These are phyloP conservation scores for Solanum tacnaense DNA, from an alignment of 257 asterid genomes.

Conservation along the genomic window DNA sequence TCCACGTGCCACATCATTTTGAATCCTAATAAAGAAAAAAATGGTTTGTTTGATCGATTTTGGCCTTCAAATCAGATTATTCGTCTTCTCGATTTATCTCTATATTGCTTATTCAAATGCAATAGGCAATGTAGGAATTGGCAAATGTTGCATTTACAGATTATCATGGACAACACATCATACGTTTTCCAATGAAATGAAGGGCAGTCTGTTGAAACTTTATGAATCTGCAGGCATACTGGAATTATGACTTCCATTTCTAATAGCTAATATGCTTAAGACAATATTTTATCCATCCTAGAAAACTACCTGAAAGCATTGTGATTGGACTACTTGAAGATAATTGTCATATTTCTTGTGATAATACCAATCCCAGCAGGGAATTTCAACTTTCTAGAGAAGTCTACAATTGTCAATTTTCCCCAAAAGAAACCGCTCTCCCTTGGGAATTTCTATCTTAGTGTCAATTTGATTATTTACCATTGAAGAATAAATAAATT, in stretches of 20 bases:
- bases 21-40: not conserved
- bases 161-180: not conserved
- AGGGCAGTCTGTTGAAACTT: not conserved
- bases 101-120: not conserved
- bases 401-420: not conserved
- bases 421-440: not conserved
- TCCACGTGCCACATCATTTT: not conserved
- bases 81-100: not conserved
- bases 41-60: not conserved
- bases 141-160: not conserved
- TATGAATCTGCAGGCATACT: not conserved
- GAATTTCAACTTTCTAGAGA: not conserved
- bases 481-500: not conserved
- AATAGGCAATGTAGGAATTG: not conserved
- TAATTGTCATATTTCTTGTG: not conserved
- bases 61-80: not conserved
- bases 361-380: not conserved
- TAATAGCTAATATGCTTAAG: not conserved
- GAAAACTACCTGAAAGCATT: not conserved
- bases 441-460: not conserved
- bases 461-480: not conserved
- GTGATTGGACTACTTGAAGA: not conserved
- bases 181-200: not conserved
- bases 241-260: not conserved
- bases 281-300: not conserved